A percentile compares a stretch with the other conserved stretches of the same genome.
These are phyloP conservation scores for Chaetomium olivaceum DNA, from an alignment of 2,329 filamentous ascomycete genomes.

Conservation along the genomic window DNA sequence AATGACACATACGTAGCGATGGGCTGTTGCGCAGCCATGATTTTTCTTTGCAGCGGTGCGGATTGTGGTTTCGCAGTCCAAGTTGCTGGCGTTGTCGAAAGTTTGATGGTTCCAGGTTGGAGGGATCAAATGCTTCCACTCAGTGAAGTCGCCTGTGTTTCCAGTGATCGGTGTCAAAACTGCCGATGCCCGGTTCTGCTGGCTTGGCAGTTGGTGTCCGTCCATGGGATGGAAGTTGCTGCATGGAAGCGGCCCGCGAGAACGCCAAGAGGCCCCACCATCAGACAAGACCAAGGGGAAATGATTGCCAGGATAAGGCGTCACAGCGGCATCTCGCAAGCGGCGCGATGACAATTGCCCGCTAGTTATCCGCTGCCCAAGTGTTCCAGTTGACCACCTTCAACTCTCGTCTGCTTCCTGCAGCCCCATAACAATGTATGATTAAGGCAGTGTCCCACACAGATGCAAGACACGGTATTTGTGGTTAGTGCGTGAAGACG, in stretches of 20 bases:
- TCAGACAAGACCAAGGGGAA: neutral
- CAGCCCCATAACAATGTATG: slow-evolving; percentile 11
- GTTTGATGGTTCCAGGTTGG: neutral
- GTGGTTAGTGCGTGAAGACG: neutral
- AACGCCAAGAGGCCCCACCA: slow-evolving; percentile 2
- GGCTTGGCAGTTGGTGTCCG: neutral
- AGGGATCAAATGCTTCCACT: no score
- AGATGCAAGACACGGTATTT: slow-evolving; percentile 10
- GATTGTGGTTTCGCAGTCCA: neutral
- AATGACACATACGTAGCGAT: slow-evolving; percentile 74
- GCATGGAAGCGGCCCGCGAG: neutral
- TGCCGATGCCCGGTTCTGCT: neutral
- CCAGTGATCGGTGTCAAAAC: neutral
- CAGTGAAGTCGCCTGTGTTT: neutral
- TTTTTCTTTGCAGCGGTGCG: slow-evolving; percentile 1
- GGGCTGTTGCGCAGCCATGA: slow-evolving; percentile 44
- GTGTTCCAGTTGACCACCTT: neutral
- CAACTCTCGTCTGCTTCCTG: neutral
- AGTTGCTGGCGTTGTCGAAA: neutral
- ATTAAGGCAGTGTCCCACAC: slow-evolving; percentile 1
- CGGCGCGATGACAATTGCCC: neutral
- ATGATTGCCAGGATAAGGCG: slow-evolving; percentile 16
- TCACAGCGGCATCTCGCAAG: slow-evolving; percentile 4
- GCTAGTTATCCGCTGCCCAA: neutral
- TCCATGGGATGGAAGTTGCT: neutral